Evolutionary conservation across 768 basidiomycete genomes (phyloP).

Genomic region (Lactifluus volemus): DNA sequence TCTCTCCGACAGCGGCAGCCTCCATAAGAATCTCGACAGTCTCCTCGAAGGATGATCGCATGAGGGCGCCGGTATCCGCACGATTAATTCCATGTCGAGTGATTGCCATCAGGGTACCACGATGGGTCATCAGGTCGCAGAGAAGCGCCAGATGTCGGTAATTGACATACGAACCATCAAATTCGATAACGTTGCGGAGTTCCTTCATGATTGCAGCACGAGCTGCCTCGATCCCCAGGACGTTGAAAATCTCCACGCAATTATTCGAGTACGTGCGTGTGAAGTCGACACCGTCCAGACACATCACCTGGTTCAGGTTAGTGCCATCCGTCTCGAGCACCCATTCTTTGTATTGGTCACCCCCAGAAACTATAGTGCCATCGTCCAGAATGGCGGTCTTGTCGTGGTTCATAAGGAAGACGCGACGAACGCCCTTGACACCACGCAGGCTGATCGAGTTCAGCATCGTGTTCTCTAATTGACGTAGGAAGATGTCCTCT

Average conservation of each 20-base stretch:
- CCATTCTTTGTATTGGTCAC: slow-evolving; percentile 74
- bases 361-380: slow-evolving; percentile 43
- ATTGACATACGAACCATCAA: slow-evolving; percentile 99
- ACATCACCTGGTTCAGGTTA: slow-evolving; percentile 93
- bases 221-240: slow-evolving; percentile 95
- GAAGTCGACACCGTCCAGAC: slow-evolving; percentile 91
- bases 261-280: slow-evolving; percentile 93
- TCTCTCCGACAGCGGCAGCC: slow-evolving; percentile 95
- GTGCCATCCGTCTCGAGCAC: slow-evolving; percentile 95
- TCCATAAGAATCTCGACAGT: slow-evolving; percentile 99
- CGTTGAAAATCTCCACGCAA: slow-evolving; percentile 89
- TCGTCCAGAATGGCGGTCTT: slow-evolving; percentile 55
- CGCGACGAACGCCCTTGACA: slow-evolving; percentile 82
- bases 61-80: slow-evolving; percentile 96
- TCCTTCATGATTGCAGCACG: slow-evolving; percentile 92
- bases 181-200: slow-evolving; percentile 91
- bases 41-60: slow-evolving; percentile 99
- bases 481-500: slow-evolving; percentile 94
- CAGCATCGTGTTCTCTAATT: slow-evolving; percentile 93
- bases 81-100: slow-evolving; percentile 99
- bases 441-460: slow-evolving; percentile 93
- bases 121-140: slow-evolving; percentile 97
- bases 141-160: slow-evolving; percentile 95
- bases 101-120: slow-evolving; percentile 92
- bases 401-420: slow-evolving; percentile 89